Evolutionary conservation across 805 yeast species (phyloP).

Genomic region (Starmera pachycereana): DNA sequence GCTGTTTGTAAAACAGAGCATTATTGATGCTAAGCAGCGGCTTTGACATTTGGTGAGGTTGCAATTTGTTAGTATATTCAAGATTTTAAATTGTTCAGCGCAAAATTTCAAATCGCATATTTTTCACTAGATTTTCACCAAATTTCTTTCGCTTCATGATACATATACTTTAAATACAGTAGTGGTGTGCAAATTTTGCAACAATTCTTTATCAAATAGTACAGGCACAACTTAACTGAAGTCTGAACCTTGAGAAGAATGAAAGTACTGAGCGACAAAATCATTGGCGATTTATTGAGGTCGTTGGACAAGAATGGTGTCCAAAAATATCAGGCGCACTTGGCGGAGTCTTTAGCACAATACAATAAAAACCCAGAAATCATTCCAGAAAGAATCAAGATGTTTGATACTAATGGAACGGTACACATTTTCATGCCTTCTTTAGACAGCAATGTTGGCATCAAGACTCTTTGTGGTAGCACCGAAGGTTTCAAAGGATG

Average conservation of each 20-base stretch:
- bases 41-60: no score
- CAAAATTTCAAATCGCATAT: no score
- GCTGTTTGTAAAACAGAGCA: no score
- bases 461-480: constrained; percentile 52
- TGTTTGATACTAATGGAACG: constrained; percentile 26
- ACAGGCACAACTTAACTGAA: no score
- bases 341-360: constrained; percentile 28
- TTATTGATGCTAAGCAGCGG: no score
- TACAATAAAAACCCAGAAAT: constrained; percentile 33
- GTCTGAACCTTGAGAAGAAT: constrained; percentile 8
- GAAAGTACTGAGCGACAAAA: constrained; percentile 25
- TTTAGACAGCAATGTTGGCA: constrained; percentile 43
- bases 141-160: no score
- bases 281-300: constrained; percentile 20
- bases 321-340: constrained; percentile 24
- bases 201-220: no score
- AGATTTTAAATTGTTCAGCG: no score
- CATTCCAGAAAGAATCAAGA: constrained; percentile 46
- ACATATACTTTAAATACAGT: no score
- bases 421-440: constrained; percentile 60
- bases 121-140: no score
- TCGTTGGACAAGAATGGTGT: constrained; percentile 20
- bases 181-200: no score
- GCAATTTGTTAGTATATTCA: no score
- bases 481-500: constrained; percentile 50